These are phyloP conservation scores for Naganishia vishniacii DNA, from an alignment of 768 basidiomycete species.

Conservation along the genomic window DNA sequence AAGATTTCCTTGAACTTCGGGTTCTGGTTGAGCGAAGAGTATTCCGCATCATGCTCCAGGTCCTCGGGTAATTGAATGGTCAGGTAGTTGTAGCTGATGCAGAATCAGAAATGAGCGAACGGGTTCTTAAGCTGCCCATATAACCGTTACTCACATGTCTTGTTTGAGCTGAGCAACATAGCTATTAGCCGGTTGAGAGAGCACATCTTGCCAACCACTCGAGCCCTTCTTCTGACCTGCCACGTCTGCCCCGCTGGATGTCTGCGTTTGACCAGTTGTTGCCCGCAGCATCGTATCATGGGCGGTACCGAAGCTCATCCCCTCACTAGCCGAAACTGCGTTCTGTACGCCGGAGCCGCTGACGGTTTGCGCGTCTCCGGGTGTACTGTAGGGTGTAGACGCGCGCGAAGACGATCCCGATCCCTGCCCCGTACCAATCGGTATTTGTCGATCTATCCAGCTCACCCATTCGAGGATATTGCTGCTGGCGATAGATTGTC, in stretches of 20 bases:
- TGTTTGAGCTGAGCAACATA: conserved; percentile 30
- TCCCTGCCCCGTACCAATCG: neutral
- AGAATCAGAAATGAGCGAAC: too few species aligned
- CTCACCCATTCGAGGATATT: conserved; percentile 71
- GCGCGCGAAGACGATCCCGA: neutral
- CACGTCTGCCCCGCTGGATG: neutral
- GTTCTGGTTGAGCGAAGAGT: conserved; percentile 18
- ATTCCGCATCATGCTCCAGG: conserved; percentile 5
- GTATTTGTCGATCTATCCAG: conserved; percentile 56
- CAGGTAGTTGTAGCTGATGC: conserved; percentile 32
- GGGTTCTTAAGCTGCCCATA: too few species aligned
- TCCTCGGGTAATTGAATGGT: conserved; percentile 24
- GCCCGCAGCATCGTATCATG: neutral
- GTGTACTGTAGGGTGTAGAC: conserved; percentile 1
- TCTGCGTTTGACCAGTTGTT: too few species aligned
- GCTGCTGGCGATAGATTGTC: conserved; percentile 67
- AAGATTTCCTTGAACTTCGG: conserved; percentile 49
- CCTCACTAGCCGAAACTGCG: conserved; percentile 21
- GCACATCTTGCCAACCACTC: conserved; percentile 16
- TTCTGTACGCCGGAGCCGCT: neutral
- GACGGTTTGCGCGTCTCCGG: neutral
- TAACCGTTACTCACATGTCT: conserved; percentile 39
- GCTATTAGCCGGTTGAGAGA: conserved; percentile 14
- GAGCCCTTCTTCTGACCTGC: neutral
- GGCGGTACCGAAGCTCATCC: conserved; percentile 24